Evolutionary conservation across 2,329 filamentous ascomycete genomes (phyloP), one percentile per base, ranked within the genome.

Genomic region (Clarireedia homoeocarpa): DNA sequence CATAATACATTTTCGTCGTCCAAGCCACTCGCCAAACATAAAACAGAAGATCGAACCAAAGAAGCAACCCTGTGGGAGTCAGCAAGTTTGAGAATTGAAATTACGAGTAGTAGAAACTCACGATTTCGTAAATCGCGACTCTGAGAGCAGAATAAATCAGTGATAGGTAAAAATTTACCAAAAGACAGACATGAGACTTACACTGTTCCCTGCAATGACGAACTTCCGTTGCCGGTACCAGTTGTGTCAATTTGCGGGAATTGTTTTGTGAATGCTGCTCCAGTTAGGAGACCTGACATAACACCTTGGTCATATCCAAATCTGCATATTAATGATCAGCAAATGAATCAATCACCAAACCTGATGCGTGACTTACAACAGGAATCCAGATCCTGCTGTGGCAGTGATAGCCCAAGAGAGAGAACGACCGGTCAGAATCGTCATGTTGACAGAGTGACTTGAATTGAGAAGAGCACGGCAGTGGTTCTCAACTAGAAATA

Each of bases 1-100:
- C 53, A 83, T 76, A 57, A 84, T 83, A 46, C 79, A 79, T 42
- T 63, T 74, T 72, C 65, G 76, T 74, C 82, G 74, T 17, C 81
- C 82, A 5, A 84, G 75, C 6, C 75, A 71, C 59, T 84, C 80
- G 5, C 80, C 80, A 30, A 49, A 30, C 9, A 49, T n/a, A 17
- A 49, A 30, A 17, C 26, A 30, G 27, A 49, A 17, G 55, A 77
- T 69, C 42, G 75, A 71, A 36, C 75, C 74, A 14, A 76, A 68
- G 64, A 76, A 75, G 57, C 74, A 77, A 1, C 76, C 77, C 20
- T 71, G 70, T 57, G 75, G 72, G 57, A 75, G 30, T 45, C 24
- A 45, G 42, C 14, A 45, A 23, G n/a, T 23, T 14, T 26, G n/a
- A 23, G 47, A n/a, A n/a, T 14, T 26, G n/a, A 23, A 26, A n/a